Evolutionary conservation across 2,329 filamentous ascomycete genomes (phyloP), one percentile per base, ranked within the genome.

Genomic region (Diplodia corticola): DNA sequence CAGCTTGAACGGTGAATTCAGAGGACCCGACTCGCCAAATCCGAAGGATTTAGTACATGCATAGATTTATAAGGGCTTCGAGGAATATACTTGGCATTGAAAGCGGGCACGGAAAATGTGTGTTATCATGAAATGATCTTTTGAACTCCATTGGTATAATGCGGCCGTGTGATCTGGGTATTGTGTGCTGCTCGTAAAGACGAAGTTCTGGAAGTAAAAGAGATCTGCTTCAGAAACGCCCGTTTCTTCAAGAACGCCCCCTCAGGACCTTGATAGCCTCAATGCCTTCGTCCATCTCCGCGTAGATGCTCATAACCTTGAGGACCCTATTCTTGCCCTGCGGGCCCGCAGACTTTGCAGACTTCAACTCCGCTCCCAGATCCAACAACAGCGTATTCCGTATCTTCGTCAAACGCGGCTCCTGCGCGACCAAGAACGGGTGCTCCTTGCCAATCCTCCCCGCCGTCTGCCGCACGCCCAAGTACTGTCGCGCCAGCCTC

Each of bases 1-100:
- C 81, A 92, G 89, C 76, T 80, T 99, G 76, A 96, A 87, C 75
- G 94, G 93, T 66, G 87, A 90, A 64, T 91, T 95, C 77, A 87
- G 81, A 72, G 83, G 89, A 13, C 55, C 74, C 5, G 70, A 78
- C 49, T 79, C 67, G 30, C 44, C 57, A 17, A 67, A 74, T n/a
- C 71, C 77, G 17, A 79, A 76, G 69, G 79, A 80, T 7, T 64
- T 79, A 35, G 70, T 71, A 10, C 3, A 5, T 5, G n/a, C 24
- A 17, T 61, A 49, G 33, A 61, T 20, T 9, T 17, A 15, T 6
- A 28, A 28, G n/a, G 24, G 22, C 6, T 61, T 61, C 15, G 17
- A 15, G 28, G 51, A 40, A 51, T 35, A 28, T 63, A 37, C 37
- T 37, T 20, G 30, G 28, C 28, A 76, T 73, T 77, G 75, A 79